These are phyloP conservation scores for Annulohypoxylon nitens DNA, from an alignment of 495 filamentous ascomycete species.

Conservation along the genomic window DNA sequence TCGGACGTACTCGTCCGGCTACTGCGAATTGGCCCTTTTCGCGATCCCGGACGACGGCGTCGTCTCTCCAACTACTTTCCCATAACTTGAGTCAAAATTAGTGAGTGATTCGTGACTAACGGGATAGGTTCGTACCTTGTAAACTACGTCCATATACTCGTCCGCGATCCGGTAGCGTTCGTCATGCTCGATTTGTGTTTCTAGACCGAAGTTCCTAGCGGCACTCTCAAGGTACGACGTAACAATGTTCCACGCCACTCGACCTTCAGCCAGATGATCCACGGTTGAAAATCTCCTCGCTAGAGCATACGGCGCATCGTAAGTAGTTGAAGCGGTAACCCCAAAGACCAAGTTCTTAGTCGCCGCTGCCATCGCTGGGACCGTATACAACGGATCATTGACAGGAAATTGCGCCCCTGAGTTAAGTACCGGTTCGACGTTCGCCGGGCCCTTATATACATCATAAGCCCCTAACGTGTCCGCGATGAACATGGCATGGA, in stretches of 20 bases:
- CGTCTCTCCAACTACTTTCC: conserved; percentile 71
- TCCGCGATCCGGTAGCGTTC: conserved; percentile 71
- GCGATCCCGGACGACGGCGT: conserved; percentile 66
- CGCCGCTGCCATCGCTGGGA: conserved; percentile 53
- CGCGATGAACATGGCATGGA: conserved; percentile 71
- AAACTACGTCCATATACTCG: conserved; percentile 73
- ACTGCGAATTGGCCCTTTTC: conserved; percentile 67
- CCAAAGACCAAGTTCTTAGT: conserved; percentile 70
- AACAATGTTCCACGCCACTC: conserved; percentile 72
- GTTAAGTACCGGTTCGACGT: conserved; percentile 65
- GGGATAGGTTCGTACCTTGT: conserved; percentile 56
- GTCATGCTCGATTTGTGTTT: conserved; percentile 67
- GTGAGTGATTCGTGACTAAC: conserved; percentile 23
- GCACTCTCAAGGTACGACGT: conserved; percentile 73
- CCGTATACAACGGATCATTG: conserved; percentile 58
- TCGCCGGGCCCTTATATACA: conserved; percentile 69
- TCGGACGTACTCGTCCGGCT: conserved; percentile 65
- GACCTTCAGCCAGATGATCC: conserved; percentile 71
- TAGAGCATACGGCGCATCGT: conserved; percentile 72
- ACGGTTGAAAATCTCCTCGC: conserved; percentile 69
- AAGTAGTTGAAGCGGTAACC: conserved; percentile 70
- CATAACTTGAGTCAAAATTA: conserved; percentile 54
- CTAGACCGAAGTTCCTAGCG: conserved; percentile 67
- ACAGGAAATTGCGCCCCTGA: conserved; percentile 72
- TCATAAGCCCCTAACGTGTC: conserved; percentile 63